phyloP scores from a whole-genome alignment of 192 early-diverging fungal species.

The Linderina pennispora region DNA sequence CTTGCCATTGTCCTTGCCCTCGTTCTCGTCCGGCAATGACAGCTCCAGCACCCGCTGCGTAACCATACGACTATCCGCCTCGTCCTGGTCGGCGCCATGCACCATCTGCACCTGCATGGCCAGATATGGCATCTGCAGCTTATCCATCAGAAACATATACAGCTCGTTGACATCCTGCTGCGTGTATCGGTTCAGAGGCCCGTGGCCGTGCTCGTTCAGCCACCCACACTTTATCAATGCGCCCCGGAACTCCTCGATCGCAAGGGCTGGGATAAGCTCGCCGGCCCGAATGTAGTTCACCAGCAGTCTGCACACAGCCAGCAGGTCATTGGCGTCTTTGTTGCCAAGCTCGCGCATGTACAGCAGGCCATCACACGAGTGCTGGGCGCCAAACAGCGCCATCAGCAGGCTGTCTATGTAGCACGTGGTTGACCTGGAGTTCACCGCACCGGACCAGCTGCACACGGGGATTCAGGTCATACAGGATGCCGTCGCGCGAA shows the following conservation, averaged over 20 bases:
- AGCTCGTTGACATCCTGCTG: constrained; percentile 69
- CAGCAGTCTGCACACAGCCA: constrained; percentile 48
- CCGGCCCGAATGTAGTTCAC: constrained; percentile 60
- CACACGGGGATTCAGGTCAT: constrained; percentile 5
- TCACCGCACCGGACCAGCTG: constrained; percentile 49
- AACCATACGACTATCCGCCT: constrained; percentile 58
- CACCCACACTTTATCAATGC: constrained; percentile 50
- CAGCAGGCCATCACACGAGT: constrained; percentile 55
- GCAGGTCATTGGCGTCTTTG: constrained; percentile 38
- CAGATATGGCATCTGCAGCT: constrained; percentile 59
- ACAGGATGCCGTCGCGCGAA: constrained; percentile 27
- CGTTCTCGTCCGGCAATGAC: constrained; percentile 26
- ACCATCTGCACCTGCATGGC: constrained; percentile 59
- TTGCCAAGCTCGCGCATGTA: constrained; percentile 41
- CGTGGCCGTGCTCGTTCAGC: constrained; percentile 7
- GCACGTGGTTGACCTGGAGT: constrained; percentile 57
- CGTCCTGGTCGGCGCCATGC: constrained; percentile 60
- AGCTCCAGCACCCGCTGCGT: constrained; percentile 59
- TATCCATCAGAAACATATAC: constrained; percentile 60
- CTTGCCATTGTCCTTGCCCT: not conserved
- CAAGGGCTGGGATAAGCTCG: constrained; percentile 46
- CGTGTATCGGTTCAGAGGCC: constrained; percentile 4
- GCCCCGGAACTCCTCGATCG: constrained; percentile 48
- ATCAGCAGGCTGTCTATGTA: constrained; percentile 63
- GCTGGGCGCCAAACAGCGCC: constrained; percentile 59